Evolutionary conservation across 495 filamentous ascomycete species (phyloP), one percentile per base, ranked within the genome.

Genomic region (Xylaria flabelliformis): DNA sequence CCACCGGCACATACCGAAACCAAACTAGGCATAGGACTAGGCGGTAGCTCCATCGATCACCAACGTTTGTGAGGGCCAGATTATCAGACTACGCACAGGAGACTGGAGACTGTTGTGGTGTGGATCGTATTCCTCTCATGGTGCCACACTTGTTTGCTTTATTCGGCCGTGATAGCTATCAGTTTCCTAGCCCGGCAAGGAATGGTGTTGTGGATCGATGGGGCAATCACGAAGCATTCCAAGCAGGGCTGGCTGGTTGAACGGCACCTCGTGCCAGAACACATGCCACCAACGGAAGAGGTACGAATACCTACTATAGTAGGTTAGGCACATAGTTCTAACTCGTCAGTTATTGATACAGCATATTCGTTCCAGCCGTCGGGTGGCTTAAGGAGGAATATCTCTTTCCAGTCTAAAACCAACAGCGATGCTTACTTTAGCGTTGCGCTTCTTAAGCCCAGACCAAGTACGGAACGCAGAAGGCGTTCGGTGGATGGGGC

Each of bases 101-200:
- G 21, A 64, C 61, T 44, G 61, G 21, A 44, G 21, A 64, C 61
- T 24, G 36, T 29, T 24, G 3, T 44, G 61, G 61, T 41, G 50
- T 67, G 65, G 65, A 67, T 56, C 65, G 65, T 56, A 67, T 67
- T 56, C n/a, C n/a, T 24, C 21, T 36, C 17, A 26, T 26, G 61
- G 61, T 64, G 39, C 61, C 61, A 64, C 39, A 34, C 61, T 64
- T 64, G 61, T 29, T 44, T 44, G 61, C 61, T 44, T 42, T 26
- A 44, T 64, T 64, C 5, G 46, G 44, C 19, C 46, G n/a, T 15
- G 44, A 39, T 51, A 39, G 64, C 64, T 53, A 67, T 53, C 64
- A 41, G 24, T 48, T 39, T 67, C 64, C 65, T 36, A 56, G 48
- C 36, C 42, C 42, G 63, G 24, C 63, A 65, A 65, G 63, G 24